Evolutionary conservation across 306 rosid species (phyloP), one percentile per base, ranked within the genome.

Genomic region (Malus orientalis): DNA sequence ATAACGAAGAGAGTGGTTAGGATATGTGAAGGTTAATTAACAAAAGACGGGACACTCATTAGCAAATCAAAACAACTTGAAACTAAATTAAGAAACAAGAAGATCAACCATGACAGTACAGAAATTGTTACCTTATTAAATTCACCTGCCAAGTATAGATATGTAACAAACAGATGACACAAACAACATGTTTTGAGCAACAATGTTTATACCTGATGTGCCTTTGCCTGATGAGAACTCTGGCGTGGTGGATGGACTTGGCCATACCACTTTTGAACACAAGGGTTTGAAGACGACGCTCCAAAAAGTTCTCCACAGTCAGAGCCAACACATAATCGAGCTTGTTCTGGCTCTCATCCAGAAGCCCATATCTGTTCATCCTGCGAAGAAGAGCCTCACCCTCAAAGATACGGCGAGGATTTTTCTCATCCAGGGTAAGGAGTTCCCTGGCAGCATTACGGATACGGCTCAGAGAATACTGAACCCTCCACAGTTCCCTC

Each of bases 281-380:
- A 23, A 78, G 76, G 58, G 82, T 78, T 27, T 82, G 85, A n/a
- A 82, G 85, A 9, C 82, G 85, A 36, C 85, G 81, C 76, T 82
- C 85, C 33, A 82, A 81, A 75, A 82, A 82, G 73, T 74, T 82
- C 76, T 82, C 85, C 1, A 82, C 85, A 3, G 85, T 82, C 69
- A 82, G 44, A 1, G 85, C 85, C 60, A 82, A 76, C 72, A 82
- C 85, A 19, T 82, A 82, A 82, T 82, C 82, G 13, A 82, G 85
- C 80, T 82, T 82, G 85, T 82, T 82, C 73, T 82, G 85, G 76
- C 76, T 78, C 85, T 82, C 85, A 11, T 82, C 85, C 77, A 82
- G 63, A 22, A 82, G 76, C 2, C 85, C 85, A 51, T 74, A 78
- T 74, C 85, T 74, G 72, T 82, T 82, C 85, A 82, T 82, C 55